Conservation (phyloP, 495 filamentous ascomycete species). For the Chaetomium fimeti region DNA sequence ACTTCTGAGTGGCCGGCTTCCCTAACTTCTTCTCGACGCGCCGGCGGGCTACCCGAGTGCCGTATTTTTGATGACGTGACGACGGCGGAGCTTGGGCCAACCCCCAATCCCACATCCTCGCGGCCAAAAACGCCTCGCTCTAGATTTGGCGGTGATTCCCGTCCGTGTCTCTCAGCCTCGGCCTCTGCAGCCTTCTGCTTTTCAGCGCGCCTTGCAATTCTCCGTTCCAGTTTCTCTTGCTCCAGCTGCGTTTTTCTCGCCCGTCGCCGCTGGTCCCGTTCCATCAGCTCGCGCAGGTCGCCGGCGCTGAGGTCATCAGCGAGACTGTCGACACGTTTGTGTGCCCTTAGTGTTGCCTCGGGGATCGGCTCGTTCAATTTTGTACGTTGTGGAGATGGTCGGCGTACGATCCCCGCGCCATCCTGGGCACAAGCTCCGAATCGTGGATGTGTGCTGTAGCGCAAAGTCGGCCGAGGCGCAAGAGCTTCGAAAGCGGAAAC, state of each 20-base stretch:
- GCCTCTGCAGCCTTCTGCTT: constrained; percentile 56
- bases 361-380: constrained; percentile 51
- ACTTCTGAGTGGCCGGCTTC: constrained; percentile 21
- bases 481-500: constrained; percentile 71
- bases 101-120: constrained; percentile 47
- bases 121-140: constrained; percentile 56
- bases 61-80: constrained; percentile 49
- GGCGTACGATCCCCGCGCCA: constrained; percentile 30
- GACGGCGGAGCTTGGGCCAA: constrained; percentile 45
- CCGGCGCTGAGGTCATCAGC: constrained; percentile 79
- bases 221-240: constrained; percentile 66
- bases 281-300: constrained; percentile 77
- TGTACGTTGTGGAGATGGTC: constrained; percentile 43
- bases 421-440: constrained; percentile 33
- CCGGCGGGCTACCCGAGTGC: constrained; percentile 26
- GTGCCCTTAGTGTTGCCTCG: constrained; percentile 64
- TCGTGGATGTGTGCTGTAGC: constrained; percentile 65
- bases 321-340: constrained; percentile 71
- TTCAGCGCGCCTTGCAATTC: constrained; percentile 66
- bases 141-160: constrained; percentile 51
- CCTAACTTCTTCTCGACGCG: constrained; percentile 26
- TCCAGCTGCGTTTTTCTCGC: constrained; percentile 72
- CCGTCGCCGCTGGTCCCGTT: constrained; percentile 73
- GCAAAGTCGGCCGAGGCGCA: constrained; percentile 75
- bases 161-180: constrained; percentile 42